Evolutionary conservation across 805 yeast species (phyloP), one percentile per base, ranked within the genome.

Genomic region (Ogataea wickerhamii): DNA sequence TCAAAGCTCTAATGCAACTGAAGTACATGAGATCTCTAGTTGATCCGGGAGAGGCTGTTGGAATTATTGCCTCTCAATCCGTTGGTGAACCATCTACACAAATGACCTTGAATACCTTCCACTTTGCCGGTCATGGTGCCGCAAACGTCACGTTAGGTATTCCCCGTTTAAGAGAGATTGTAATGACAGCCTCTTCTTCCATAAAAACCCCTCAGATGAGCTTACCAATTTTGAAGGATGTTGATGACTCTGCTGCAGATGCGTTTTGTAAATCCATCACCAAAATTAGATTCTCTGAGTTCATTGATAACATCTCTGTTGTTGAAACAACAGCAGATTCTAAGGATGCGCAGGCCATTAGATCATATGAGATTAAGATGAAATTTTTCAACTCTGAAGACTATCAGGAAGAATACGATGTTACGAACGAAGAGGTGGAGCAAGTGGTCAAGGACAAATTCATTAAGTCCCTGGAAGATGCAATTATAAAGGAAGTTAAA

Each of bases 71-170:
- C 6, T 84, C 97, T 17, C 98, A 93, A 68, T 88, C 97, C 38
- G 82, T 93, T 62, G 99, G 99, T 67, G 99, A 93, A 67, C 99
- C 99, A 36, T 87, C 97, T 4, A 93, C 99, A 3, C 99, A 93
- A 71, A 93, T 93, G 99, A 93, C 99, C 13, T 76, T 84, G 58
- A 84, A 84, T 60, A 84, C 94, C 43, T 91, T 91, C 87, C 98
- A 93, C 72, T 93, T 93, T 59, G 99, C 99, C 54, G 99, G 99
- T 63, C 98, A 94, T 70, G 99, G 99, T 79, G 99, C 98, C 41
- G 98, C 98, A 32, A 93, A 93, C 67, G 99, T 93, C 48, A 93
- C 99, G 0, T 74, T 93, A 56, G 99, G 99, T 84, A 93, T 93
- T 60, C 99, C 99, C 28, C 96, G 99, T 78, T 81, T 93, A 87